A percentile compares a stretch with the other conserved stretches of the same genome.
Evolutionary conservation across 2,329 filamentous ascomycete species (phyloP).

Genomic region (Seiridium unicorne): DNA sequence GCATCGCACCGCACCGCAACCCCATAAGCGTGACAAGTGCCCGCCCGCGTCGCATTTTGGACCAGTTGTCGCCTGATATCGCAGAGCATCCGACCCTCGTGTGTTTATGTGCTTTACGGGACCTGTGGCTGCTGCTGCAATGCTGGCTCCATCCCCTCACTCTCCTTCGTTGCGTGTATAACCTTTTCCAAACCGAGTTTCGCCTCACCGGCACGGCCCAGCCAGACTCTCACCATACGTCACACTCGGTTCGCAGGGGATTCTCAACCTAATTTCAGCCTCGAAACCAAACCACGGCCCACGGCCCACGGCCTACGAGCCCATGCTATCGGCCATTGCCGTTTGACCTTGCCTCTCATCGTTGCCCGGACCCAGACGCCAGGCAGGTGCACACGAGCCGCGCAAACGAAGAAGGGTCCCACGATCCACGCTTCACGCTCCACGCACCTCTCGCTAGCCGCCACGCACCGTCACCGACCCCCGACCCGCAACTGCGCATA

Average conservation of each 20-base stretch:
- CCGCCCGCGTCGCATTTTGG: not conserved
- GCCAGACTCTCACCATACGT: not conserved
- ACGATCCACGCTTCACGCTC: not conserved
- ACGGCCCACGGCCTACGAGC: not conserved
- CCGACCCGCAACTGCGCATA: conserved; percentile 4
- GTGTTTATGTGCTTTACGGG: not conserved
- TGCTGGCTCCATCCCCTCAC: conserved; percentile 9
- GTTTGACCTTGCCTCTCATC: not conserved
- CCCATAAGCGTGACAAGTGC: too few relatives aligned
- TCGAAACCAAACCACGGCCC: not conserved
- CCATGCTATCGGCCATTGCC: not conserved
- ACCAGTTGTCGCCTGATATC: not conserved
- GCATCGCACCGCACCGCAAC: not conserved
- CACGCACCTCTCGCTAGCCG: not conserved
- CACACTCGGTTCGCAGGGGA: not conserved
- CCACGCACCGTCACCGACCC: conserved; percentile 3
- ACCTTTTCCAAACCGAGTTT: conserved; percentile 3
- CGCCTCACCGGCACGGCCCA: not conserved
- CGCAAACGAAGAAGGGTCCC: too few relatives aligned
- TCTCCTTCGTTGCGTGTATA: conserved; percentile 6
- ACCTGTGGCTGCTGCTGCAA: not conserved
- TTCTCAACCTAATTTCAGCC: not conserved
- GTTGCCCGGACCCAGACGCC: too few relatives aligned
- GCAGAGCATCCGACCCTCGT: not conserved
- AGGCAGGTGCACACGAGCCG: too few relatives aligned